Base-by-base conservation (phyloP, 768 basidiomycete genomes). In the Hemileccinum impolitum region DNA sequence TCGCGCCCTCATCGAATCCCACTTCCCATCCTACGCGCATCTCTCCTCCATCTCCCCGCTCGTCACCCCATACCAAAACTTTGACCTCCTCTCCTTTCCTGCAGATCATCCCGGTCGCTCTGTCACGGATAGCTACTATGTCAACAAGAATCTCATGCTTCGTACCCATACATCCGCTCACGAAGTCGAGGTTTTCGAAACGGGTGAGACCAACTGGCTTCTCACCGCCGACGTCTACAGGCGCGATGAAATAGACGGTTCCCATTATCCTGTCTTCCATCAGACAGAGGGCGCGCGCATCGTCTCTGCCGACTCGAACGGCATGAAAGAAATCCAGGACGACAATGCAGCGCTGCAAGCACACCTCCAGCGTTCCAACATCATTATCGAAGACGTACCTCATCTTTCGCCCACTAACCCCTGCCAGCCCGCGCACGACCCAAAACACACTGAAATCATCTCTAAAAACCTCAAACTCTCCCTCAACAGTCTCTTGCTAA, bases 101-200 rank as follows among this genome's bases (percentile, higher is more conserved):
- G 60, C 72, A 13, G 94, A 97, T 72, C 96, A 99, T 66, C 94
- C 95, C 1, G 95, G 96, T 15, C 82, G 96, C 51, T 77, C 87
- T 19, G 74, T 82, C 39, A 90, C 90, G 37, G 96, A 99, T 73
- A 90, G 87, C 62, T 99, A 99, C 75, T 99, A 99, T 70, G 75
- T 96, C 63, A 98, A 98, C 73, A 79, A 77, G 59, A 73, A 83
- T 59, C 74, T 86, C 62, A 93, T 99, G 91, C 81, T 99, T 32
- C 86, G 96, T 36, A 98, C 96, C 0, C 96, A 99, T 66, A 97
- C 96, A 1, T 93, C 90, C n/a, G 92, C 96, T 4, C 96, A 99
- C 65, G 95, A 99, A 72, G 89, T 98, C 28, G 94, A 96, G 51
- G 84, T 84, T 7, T 98, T 96, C 67, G 69, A 78, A 28, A 71